A percentile compares a stretch with the other conserved stretches of the same genome.
Evolutionary conservation across 805 yeast genomes (phyloP).

Genomic region (Lipomyces chichibuensis): DNA sequence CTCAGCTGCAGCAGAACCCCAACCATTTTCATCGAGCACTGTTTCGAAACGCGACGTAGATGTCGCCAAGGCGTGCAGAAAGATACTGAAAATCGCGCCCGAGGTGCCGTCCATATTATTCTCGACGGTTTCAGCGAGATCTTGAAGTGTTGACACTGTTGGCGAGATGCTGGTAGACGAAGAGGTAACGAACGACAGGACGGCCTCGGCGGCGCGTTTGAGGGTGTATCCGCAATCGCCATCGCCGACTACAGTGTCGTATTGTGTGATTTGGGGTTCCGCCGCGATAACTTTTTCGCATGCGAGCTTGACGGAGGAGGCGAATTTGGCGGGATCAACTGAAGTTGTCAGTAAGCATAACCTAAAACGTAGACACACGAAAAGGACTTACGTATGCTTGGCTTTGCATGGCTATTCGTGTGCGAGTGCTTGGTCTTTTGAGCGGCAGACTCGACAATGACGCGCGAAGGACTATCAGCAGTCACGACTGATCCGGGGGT

Average conservation of each 20-base stretch:
- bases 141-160: slow-evolving; percentile 61
- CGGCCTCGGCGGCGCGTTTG: slow-evolving; percentile 77
- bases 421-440: slow-evolving; percentile 40
- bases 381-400: slow-evolving; percentile 10
- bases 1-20: slow-evolving; percentile 43
- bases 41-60: slow-evolving; percentile 30
- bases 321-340: slow-evolving; percentile 42
- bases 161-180: slow-evolving; percentile 44
- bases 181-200: slow-evolving; percentile 56
- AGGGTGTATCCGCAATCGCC: slow-evolving; percentile 97
- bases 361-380: background rate
- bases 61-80: slow-evolving; percentile 70
- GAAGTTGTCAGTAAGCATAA: background rate
- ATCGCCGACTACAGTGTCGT: slow-evolving; percentile 90
- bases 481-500: slow-evolving; percentile 42
- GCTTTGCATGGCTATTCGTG: slow-evolving; percentile 27
- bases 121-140: slow-evolving; percentile 81
- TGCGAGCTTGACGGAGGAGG: slow-evolving; percentile 50
- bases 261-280: slow-evolving; percentile 84
- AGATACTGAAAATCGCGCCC: slow-evolving; percentile 90
- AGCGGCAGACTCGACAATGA: slow-evolving; percentile 22
- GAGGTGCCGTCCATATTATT: slow-evolving; percentile 93
- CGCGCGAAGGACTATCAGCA: slow-evolving; percentile 39
- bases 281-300: slow-evolving; percentile 58
- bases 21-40: slow-evolving; percentile 24